Evolutionary conservation across 2,329 filamentous ascomycete species (phyloP).

Genomic region (Leptoxyphium fumago): DNA sequence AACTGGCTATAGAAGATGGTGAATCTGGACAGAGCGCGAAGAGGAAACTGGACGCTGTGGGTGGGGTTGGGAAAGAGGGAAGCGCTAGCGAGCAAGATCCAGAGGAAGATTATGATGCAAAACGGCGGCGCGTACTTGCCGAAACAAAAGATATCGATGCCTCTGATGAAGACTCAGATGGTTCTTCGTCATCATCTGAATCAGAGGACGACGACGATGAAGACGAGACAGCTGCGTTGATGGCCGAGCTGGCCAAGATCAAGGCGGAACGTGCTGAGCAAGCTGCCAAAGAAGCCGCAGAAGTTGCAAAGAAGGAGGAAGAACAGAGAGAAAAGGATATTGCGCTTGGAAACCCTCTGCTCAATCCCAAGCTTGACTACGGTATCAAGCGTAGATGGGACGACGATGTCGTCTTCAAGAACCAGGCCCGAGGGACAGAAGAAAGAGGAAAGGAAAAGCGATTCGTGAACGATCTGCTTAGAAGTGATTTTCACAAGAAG

Average conservation of each 20-base stretch:
- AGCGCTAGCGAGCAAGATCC: slow-evolving; percentile 36
- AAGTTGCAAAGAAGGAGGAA: slow-evolving; percentile 65
- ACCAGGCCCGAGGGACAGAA: slow-evolving; percentile 89
- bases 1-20: slow-evolving; percentile 33
- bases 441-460: slow-evolving; percentile 59
- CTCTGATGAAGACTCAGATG: slow-evolving; percentile 43
- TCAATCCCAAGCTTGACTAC: slow-evolving; percentile 68
- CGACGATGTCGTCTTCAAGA: slow-evolving; percentile 98
- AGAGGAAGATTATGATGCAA: slow-evolving; percentile 54
- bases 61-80: slow-evolving; percentile 22
- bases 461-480: slow-evolving; percentile 89
- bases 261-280: slow-evolving; percentile 72
- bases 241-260: slow-evolving; percentile 89
- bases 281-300: slow-evolving; percentile 67
- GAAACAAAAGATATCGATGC: slow-evolving; percentile 82
- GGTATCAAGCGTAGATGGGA: slow-evolving; percentile 90
- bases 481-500: slow-evolving; percentile 92
- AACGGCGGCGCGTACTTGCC: slow-evolving; percentile 72
- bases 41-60: slow-evolving; percentile 42
- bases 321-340: slow-evolving; percentile 78
- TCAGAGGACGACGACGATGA: slow-evolving; percentile 59
- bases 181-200: slow-evolving; percentile 9
- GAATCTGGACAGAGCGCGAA: slow-evolving; percentile 37
- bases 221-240: slow-evolving; percentile 71
- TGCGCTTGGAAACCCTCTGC: slow-evolving; percentile 77